Percentiles rank a stretch among this genome's conserved stretches.
These are phyloP conservation scores for Candida ponderosae DNA, from an alignment of 805 yeast genomes.

Conservation along the genomic window DNA sequence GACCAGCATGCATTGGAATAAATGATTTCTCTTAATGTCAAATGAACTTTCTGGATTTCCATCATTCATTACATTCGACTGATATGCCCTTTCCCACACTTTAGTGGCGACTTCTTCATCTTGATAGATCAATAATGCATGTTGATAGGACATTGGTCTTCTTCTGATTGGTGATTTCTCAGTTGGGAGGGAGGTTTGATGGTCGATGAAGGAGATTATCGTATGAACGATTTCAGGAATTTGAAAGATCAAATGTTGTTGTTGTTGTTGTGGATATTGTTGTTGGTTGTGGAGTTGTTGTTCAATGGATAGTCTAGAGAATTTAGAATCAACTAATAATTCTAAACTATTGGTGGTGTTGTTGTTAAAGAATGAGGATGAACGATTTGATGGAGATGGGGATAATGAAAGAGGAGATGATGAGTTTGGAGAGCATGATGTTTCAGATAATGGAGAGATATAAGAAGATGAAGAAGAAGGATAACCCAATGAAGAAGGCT, in stretches of 20 bases:
- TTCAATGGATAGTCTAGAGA: neutral
- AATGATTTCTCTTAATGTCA: conserved; percentile 15
- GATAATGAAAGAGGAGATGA: conserved; percentile 4
- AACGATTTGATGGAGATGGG: neutral
- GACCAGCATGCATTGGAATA: conserved; percentile 61
- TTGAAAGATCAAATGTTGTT: conserved; percentile 39
- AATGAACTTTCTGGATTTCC: conserved; percentile 14
- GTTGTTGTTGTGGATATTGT: no score
- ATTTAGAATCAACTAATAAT: neutral
- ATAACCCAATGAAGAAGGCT: neutral
- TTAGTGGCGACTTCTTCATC: conserved; percentile 37
- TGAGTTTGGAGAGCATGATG: conserved; percentile 1
- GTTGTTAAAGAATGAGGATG: no score
- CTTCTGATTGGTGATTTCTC: conserved; percentile 56
- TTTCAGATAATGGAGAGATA: conserved; percentile 5
- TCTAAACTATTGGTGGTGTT: no score
- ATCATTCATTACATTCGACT: conserved; percentile 3
- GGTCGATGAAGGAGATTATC: conserved; percentile 56
- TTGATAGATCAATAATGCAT: conserved; percentile 61
- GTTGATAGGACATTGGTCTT: conserved; percentile 59
- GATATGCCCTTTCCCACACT: conserved; percentile 31
- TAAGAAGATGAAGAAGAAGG: conserved; percentile 1
- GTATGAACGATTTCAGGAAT: conserved; percentile 69
- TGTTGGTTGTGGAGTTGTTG: no score
- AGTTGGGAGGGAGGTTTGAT: conserved; percentile 46